Evolutionary conservation across 805 yeast species (phyloP).

Genomic region (Myxozyma kluyveri): DNA sequence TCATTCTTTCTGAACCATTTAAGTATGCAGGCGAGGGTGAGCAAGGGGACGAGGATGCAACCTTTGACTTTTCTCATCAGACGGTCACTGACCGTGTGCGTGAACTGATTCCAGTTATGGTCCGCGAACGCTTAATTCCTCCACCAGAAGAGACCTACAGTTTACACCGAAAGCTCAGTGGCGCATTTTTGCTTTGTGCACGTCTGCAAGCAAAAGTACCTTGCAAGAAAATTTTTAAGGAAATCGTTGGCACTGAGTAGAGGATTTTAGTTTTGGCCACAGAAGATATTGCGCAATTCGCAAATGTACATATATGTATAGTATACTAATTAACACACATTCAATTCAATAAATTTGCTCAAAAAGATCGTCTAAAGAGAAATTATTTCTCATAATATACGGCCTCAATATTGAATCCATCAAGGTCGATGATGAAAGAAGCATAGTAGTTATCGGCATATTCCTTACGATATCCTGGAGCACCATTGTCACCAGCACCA

Average conservation of each 20-base stretch:
- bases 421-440: constrained; percentile 3
- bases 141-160: constrained; percentile 99
- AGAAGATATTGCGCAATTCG: no score
- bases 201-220: constrained; percentile 79
- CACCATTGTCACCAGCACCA: constrained; percentile 3
- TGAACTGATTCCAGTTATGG: constrained; percentile 82
- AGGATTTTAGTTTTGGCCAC: no score
- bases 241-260: constrained; percentile 55
- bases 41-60: constrained; percentile 23
- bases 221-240: constrained; percentile 69
- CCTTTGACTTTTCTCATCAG: constrained; percentile 75
- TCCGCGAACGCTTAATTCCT: constrained; percentile 86
- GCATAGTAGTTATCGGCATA: not conserved
- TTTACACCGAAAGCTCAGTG: constrained; percentile 92
- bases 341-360: no score
- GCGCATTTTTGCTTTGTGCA: constrained; percentile 87
- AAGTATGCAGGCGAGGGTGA: constrained; percentile 47
- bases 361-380: no score
- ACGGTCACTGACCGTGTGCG: constrained; percentile 93
- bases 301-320: no score
- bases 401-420: constrained; percentile 5
- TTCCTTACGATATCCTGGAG: constrained; percentile 1
- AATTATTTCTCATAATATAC: constrained; percentile 3
- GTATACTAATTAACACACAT: no score
- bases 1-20: constrained; percentile 92